A percentile compares a stretch with the other conserved stretches of the same genome.
phyloP scores from a whole-genome alignment of 768 basidiomycete genomes.

The Termitomyces sp. region DNA sequence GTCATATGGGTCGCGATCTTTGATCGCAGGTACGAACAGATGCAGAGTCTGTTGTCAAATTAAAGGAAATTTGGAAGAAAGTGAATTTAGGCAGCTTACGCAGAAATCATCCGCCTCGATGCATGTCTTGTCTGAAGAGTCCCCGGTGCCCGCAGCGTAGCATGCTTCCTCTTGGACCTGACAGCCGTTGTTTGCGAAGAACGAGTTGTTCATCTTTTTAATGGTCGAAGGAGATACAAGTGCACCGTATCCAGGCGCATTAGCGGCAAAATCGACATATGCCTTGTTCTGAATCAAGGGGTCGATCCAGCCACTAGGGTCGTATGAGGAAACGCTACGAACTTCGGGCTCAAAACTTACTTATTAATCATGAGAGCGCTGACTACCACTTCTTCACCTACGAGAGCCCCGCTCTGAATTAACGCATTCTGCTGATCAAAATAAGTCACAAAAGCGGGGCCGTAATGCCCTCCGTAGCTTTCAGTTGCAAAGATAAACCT shows the following conservation, averaged over 20 bases:
- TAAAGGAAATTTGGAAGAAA: background rate
- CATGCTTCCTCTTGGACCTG: constrained; percentile 49
- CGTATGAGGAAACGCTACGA: background rate
- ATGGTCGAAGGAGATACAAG: constrained; percentile 45
- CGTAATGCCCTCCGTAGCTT: constrained; percentile 67
- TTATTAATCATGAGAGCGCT: constrained; percentile 64
- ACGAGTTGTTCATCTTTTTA: constrained; percentile 39
- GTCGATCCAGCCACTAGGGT: constrained; percentile 58
- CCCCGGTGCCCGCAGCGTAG: constrained; percentile 45
- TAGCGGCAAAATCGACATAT: constrained; percentile 51
- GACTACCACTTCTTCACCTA: constrained; percentile 47
- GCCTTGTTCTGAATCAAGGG: constrained; percentile 59
- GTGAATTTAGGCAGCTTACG: constrained; percentile 27
- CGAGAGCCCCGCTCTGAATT: constrained; percentile 36
- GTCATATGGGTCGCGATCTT: constrained; percentile 48
- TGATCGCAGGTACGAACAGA: constrained; percentile 45
- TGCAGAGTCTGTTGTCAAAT: constrained; percentile 29
- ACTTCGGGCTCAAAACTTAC: constrained; percentile 18
- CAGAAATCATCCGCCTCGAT: constrained; percentile 47
- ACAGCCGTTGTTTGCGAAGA: constrained; percentile 45
- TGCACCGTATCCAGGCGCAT: constrained; percentile 64
- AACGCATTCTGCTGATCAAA: constrained; percentile 57
- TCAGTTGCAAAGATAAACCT: constrained; percentile 64
- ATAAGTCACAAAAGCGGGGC: constrained; percentile 56
- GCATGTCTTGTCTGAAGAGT: constrained; percentile 47